Evolutionary conservation across 139 green algal genomes (phyloP), one percentile per base, ranked within the genome.

Genomic region (Pleodorina starrii): DNA sequence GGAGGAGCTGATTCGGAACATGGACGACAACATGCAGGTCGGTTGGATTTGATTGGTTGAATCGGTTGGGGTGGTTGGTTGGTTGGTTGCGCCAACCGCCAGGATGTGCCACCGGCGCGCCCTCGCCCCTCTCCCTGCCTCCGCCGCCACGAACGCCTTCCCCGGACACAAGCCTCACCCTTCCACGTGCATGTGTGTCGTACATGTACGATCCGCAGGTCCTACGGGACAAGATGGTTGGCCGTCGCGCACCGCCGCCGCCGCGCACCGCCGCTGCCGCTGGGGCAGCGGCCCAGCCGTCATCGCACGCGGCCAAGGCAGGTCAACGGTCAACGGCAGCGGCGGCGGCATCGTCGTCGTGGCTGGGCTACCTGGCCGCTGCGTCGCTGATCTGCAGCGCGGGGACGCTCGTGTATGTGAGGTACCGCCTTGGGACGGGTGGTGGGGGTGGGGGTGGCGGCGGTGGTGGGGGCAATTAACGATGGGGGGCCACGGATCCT

Each of bases 11-110:
- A 27, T 89, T 16, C 51, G 68, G 36, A 90, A 87, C n/a, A 93
- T 93, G 69, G 79, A 86, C 54, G 54, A 91, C 44, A 89, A 85
- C 74, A 85, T 88, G 48, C 82, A 79, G 82, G 82, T 79, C 46
- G 5, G 78, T 5, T 3, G 12, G 27, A 48, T 46, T 1, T 25
- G 10, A 44, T n/a, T 21, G n/a, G 17, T 32, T 68, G 57, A 29
- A 32, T n/a, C 12, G 57, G 19, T 32, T 46, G 16, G 19, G 7
- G 66, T 72, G 60, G 60, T 40, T 72, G 60, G 12, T 32, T n/a
- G 7, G 11, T 10, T 11, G 11, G 27, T 72, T 35, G 19, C 60
- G 60, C 25, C 60, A 72, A 72, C 27, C 25, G 60, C 7, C 17
- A 72, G 6, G 60, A 76, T 17, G 14, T 60, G 51, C 17, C 51